Evolutionary conservation across 176 grass and related monocot genomes (phyloP).

Genomic region (Carex pumila): DNA sequence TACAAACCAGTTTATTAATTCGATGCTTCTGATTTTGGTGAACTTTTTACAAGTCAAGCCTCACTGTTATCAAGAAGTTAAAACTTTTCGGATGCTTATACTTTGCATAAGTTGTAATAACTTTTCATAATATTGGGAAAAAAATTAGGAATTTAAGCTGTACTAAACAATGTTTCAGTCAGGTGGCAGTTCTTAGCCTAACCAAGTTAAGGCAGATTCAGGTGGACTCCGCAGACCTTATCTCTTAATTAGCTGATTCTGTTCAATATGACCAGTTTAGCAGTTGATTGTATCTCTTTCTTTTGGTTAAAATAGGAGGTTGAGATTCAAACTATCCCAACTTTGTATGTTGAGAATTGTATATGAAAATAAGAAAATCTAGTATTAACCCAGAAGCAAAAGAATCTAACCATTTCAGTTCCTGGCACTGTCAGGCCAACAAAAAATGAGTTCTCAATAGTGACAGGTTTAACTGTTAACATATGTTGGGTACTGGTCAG

Average conservation of each 20-base stretch:
- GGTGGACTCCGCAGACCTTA: not conserved
- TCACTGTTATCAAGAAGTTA: conserved; percentile 1
- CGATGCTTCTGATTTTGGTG: not conserved
- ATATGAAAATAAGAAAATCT: not conserved
- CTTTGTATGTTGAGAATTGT: not conserved
- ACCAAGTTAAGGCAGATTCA: not conserved
- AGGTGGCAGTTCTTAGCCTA: not conserved
- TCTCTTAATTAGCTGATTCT: not conserved
- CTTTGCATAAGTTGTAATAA: not conserved
- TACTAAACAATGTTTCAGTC: not conserved
- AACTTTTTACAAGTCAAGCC: not conserved
- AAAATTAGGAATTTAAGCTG: not conserved
- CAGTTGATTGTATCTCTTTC: not conserved
- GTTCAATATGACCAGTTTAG: not conserved
- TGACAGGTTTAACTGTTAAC: not conserved
- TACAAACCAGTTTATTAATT: not conserved
- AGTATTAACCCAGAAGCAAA: not conserved
- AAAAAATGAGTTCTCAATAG: not conserved
- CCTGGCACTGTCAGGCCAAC: not conserved
- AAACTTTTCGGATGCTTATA: not conserved
- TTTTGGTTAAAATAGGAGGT: not conserved
- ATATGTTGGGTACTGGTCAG: not conserved
- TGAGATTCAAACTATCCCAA: not conserved
- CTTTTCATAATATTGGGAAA: not conserved
- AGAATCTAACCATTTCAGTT: not conserved